A percentile compares a stretch with the other conserved stretches of the same genome.
These are phyloP conservation scores for Talaromyces amestolkiae DNA, from an alignment of 2,329 filamentous ascomycete genomes.

Conservation along the genomic window DNA sequence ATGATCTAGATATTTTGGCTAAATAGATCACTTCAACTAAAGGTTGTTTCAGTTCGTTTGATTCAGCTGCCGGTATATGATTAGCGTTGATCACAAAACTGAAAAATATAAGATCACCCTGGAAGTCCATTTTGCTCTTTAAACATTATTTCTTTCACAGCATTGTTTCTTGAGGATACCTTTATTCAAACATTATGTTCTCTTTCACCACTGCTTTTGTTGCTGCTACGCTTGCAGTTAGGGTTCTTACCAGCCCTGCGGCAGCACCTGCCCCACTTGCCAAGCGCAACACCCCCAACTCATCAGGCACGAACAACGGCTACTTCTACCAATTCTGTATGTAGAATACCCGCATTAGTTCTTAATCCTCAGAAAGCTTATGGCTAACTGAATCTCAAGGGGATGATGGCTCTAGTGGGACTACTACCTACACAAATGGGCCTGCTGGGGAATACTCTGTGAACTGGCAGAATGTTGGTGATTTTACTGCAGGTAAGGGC, in stretches of 20 bases:
- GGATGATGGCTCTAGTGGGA: not conserved
- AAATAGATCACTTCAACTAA: not conserved
- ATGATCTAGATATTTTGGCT: not conserved
- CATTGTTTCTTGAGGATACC: not conserved
- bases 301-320: not conserved
- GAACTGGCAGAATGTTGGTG: not conserved
- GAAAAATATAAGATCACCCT: not conserved
- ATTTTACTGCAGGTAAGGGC: not conserved
- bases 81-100: not conserved
- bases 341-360: not conserved
- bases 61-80: not conserved
- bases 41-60: not conserved
- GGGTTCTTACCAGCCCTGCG: not conserved
- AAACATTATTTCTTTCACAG: not conserved
- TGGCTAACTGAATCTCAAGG: not conserved
- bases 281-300: slow-evolving; percentile 1
- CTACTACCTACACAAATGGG: not conserved
- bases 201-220: not conserved
- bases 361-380: not conserved
- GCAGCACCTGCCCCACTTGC: not conserved
- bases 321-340: slow-evolving; percentile 9
- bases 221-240: not conserved
- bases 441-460: not conserved
- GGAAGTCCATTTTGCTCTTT: not conserved
- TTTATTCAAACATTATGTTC: slow-evolving; percentile 2